Percentiles rank a stretch among this genome's conserved stretches.
These are phyloP conservation scores for Fulvia fulva DNA, from an alignment of 2,329 filamentous ascomycete genomes.

Conservation along the genomic window DNA sequence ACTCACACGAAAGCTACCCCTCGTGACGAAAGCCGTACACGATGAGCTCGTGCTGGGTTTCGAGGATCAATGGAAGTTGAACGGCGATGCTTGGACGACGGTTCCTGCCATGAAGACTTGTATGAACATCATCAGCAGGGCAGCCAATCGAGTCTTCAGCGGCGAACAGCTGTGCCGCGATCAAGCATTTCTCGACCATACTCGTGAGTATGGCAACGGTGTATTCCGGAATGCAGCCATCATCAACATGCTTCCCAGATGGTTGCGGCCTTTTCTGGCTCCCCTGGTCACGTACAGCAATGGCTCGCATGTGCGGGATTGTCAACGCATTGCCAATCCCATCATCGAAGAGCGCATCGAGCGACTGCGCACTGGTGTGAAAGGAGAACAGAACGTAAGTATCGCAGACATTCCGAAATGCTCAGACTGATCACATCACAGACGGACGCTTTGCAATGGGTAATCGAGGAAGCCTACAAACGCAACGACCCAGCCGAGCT, in stretches of 20 bases:
- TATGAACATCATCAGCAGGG: constrained; percentile 23
- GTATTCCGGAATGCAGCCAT: constrained; percentile 19
- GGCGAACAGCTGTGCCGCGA: constrained; percentile 19
- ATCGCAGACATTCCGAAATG: background rate
- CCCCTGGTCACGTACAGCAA: constrained; percentile 10
- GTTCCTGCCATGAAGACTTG: constrained; percentile 19
- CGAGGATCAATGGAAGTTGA: constrained; percentile 14
- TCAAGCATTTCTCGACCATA: constrained; percentile 17
- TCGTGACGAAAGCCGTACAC: constrained; percentile 21
- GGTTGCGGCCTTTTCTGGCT: constrained; percentile 15
- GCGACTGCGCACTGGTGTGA: constrained; percentile 6
- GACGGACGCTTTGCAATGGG: constrained; percentile 25
- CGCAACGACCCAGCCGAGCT: constrained; percentile 10
- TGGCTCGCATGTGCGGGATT: constrained; percentile 10
- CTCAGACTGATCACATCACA: background rate
- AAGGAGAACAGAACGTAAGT: background rate
- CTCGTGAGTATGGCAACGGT: constrained; percentile 18
- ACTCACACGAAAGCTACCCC: constrained; percentile 22
- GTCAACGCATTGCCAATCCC: constrained; percentile 12
- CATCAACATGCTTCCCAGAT: constrained; percentile 17
- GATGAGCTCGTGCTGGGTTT: constrained; percentile 17
- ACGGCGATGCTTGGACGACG: constrained; percentile 5
- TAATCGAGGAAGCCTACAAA: constrained; percentile 19
- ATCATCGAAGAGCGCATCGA: constrained; percentile 16
- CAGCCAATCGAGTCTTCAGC: constrained; percentile 23